Base-by-base conservation (phyloP, 176 grass and related monocot species). In the Raddia guianensis region DNA sequence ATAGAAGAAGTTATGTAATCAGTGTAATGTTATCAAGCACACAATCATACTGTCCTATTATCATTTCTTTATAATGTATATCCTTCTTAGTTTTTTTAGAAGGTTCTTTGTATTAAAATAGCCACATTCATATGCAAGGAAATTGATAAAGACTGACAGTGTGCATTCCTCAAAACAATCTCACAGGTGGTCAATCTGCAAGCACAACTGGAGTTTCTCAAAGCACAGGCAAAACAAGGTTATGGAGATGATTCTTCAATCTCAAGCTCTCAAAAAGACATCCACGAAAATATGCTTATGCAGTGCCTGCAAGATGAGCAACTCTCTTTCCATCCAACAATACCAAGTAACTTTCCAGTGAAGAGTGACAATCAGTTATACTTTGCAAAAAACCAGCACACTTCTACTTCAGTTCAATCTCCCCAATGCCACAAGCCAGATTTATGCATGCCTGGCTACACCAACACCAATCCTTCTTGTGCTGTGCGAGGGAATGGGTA, bases 111-210 rank as follows among this genome's bases (percentile, higher is more conserved):
- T 19, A 61, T 51, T 6, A 34, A 71, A 74, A 80, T 63, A 68
- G 13, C 15, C 9, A 15, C 58, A 35, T 63, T 63, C 0, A 59
- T 49, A 27, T 79, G 43, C 33, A 78, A 83, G 15, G 62, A 73
- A 51, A 79, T 74, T 21, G n/a, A n/a, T 18, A 69, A 33, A 27
- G 48, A 60, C 75, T 82, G 43, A 86, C n/a, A 76, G 11, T 20
- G 46, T 9, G 56, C 52, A 45, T 63, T 79, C 6, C 68, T 20
- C 47, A 45, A 73, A 72, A 76, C 49, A 67, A 85, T 83, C 3
- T 34, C 19, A n/a, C 62, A 98, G 95, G 88, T 98, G 44, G 84
- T 98, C 49, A 86, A 53, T 86, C 79, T 98, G 71, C 86, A 98
- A 92, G 92, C 95, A 76, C 90, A 98, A 78, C 49, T 98, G 37